Conservation (phyloP, 2,329 filamentous ascomycete species). For the Rosellinia necatrix region DNA sequence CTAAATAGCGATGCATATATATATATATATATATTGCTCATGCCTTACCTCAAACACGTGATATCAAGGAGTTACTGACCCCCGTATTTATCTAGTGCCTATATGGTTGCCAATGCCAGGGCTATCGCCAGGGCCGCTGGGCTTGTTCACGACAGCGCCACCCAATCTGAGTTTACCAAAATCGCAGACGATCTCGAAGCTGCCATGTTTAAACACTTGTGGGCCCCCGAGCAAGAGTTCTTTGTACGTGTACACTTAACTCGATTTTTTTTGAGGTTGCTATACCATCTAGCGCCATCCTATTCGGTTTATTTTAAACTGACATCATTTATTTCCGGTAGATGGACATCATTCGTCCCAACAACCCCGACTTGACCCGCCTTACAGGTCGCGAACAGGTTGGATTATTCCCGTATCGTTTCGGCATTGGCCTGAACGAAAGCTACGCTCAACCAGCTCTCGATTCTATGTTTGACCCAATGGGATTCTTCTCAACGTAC, state of each 20-base stretch:
- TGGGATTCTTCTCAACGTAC: conserved; percentile 45
- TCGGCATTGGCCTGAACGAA: conserved; percentile 44
- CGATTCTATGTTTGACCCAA: conserved; percentile 42
- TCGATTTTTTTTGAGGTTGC: neutral
- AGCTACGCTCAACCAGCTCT: conserved; percentile 40
- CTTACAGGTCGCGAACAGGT: conserved; percentile 47
- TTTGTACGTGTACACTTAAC: conserved; percentile 37
- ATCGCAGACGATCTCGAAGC: conserved; percentile 43
- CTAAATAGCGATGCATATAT: too few species aligned
- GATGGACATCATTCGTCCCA: conserved; percentile 40
- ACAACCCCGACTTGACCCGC: conserved; percentile 43
- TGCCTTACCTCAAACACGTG: neutral
- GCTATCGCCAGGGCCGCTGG: conserved; percentile 46
- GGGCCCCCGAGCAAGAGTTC: conserved; percentile 45
- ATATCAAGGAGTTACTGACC: neutral
- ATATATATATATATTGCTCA: too few species aligned
- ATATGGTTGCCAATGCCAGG: conserved; percentile 49
- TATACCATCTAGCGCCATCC: neutral
- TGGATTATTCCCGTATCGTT: conserved; percentile 49
- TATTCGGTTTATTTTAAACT: neutral
- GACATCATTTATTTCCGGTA: neutral
- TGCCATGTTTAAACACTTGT: conserved; percentile 44
- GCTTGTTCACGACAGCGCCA: conserved; percentile 39
- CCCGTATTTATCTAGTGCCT: conserved; percentile 32
- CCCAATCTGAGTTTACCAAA: conserved; percentile 40